Evolutionary conservation across 2,329 filamentous ascomycete genomes (phyloP).

Genomic region (Purpureocillium lavendulum): DNA sequence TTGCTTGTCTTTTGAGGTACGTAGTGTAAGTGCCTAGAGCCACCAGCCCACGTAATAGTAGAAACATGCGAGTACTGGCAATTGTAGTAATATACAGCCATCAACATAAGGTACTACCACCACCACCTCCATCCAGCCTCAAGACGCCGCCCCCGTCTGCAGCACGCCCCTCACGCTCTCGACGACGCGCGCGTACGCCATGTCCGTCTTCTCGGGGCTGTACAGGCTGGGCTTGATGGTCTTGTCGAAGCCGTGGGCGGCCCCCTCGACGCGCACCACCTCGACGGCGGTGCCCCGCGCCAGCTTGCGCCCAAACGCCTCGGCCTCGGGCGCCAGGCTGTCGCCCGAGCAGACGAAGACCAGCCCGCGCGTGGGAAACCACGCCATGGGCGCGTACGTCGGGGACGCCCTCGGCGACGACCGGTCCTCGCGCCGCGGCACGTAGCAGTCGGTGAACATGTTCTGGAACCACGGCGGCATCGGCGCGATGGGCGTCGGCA

Average conservation of each 20-base stretch:
- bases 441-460: conserved; percentile 26
- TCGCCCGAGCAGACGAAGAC: conserved; percentile 27
- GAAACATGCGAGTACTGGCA: too few species aligned
- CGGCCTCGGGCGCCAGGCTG: conserved; percentile 23
- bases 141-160: too few species aligned
- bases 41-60: too few species aligned
- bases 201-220: conserved; percentile 3
- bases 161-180: too few species aligned
- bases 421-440: conserved; percentile 15
- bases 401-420: conserved; percentile 26
- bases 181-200: conserved; percentile 4
- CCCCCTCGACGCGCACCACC: conserved; percentile 7
- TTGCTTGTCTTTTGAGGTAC: too few species aligned
- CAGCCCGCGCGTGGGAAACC: conserved; percentile 8
- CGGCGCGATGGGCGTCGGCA: conserved; percentile 8
- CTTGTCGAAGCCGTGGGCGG: conserved; percentile 15
- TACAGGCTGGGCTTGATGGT: conserved; percentile 2
- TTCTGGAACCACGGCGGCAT: conserved; percentile 3
- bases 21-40: too few species aligned
- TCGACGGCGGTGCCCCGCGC: conserved; percentile 4
- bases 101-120: too few species aligned
- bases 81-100: too few species aligned
- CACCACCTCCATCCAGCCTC: too few species aligned
- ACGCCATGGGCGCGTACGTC: conserved; percentile 12
- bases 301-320: conserved; percentile 19